Base-by-base conservation (phyloP, 441 rosid genomes). In the Bocquillonia castaneifolia region DNA sequence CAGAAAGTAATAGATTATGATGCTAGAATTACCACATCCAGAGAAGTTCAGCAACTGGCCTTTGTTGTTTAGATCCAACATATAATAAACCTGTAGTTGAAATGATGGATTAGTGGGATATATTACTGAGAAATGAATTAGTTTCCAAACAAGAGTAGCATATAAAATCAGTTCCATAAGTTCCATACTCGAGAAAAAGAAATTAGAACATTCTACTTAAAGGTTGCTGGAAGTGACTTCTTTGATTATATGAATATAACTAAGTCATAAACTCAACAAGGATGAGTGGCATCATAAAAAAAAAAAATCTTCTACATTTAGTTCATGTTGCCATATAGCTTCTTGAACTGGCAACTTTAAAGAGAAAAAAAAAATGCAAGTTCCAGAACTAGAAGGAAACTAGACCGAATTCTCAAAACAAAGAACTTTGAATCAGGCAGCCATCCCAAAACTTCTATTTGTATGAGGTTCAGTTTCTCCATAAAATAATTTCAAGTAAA, bases 31-130 rank as follows among this genome's bases (percentile, higher is more conserved):
- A 94, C 99, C 99, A 60, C 97, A 91, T 77, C 99, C 97, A 67
- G 91, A 81, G 77, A 80, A 94, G 82, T 94, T 89, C 61, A 89
- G 84, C 79, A 87, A 78, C 74, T 81, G 82, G 76, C 85, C 84
- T 51, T 74, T 70, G 67, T 83, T 72, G 37, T 74, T 82, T 68
- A 76, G 64, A 75, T 88, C 96, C 82, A 91, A 57, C 93, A 91
- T 89, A 78, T 91, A 94, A 78, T 94, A 94, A 66, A 87, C 85
- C 99, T 93, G 95, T 67, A 81, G n/a, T n/a, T n/a, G n/a, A n/a
- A n/a, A n/a, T n/a, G 37, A 81, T 51, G 50, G 36, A 69, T 59
- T 63, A 51, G 51, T 22, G 63, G 39, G 31, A 47, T 40, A 72
- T 23, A 53, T 13, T 3, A 29, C 17, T 73, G 34, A 29, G 28